A percentile compares a stretch with the other conserved stretches of the same genome.
phyloP scores from a whole-genome alignment of 2,329 filamentous ascomycete genomes.

The Thelonectria blattea region DNA sequence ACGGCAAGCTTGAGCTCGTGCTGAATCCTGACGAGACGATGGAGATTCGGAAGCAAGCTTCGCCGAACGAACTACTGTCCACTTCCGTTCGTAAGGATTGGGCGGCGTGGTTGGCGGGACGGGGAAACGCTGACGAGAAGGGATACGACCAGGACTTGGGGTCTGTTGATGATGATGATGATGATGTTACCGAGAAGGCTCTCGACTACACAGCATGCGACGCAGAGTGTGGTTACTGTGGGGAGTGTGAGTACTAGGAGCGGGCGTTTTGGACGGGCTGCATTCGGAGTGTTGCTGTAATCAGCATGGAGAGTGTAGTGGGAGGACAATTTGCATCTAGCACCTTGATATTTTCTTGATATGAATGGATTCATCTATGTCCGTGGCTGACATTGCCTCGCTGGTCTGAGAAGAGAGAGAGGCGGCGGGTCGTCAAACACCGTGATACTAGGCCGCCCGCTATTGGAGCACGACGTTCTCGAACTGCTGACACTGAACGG shows the following conservation, averaged over 20 bases:
- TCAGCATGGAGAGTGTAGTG: neutral
- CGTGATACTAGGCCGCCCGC: too few relatives aligned
- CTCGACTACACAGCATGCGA: slow-evolving; percentile 38
- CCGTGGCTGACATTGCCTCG: too few relatives aligned
- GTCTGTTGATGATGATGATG: slow-evolving; percentile 20
- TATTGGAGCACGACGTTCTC: too few relatives aligned
- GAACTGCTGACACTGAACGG: too few relatives aligned
- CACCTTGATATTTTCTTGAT: too few relatives aligned
- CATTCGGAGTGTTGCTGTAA: neutral
- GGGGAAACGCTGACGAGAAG: neutral
- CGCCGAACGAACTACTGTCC: slow-evolving; percentile 35
- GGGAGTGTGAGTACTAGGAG: slow-evolving; percentile 29
- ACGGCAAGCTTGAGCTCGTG: slow-evolving; percentile 36
- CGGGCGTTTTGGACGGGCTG: neutral
- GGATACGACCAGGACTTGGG: neutral
- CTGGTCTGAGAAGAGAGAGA: too few relatives aligned
- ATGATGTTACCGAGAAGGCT: slow-evolving; percentile 14
- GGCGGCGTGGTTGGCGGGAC: slow-evolving; percentile 32
- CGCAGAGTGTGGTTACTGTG: slow-evolving; percentile 40
- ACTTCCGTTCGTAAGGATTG: slow-evolving; percentile 30
- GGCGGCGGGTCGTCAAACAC: too few relatives aligned
- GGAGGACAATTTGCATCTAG: neutral
- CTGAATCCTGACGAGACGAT: slow-evolving; percentile 19
- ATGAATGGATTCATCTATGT: too few relatives aligned
- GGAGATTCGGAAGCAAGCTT: slow-evolving; percentile 36